These are phyloP conservation scores for Candida endomychidarum DNA, from an alignment of 805 yeast species.

Conservation along the genomic window DNA sequence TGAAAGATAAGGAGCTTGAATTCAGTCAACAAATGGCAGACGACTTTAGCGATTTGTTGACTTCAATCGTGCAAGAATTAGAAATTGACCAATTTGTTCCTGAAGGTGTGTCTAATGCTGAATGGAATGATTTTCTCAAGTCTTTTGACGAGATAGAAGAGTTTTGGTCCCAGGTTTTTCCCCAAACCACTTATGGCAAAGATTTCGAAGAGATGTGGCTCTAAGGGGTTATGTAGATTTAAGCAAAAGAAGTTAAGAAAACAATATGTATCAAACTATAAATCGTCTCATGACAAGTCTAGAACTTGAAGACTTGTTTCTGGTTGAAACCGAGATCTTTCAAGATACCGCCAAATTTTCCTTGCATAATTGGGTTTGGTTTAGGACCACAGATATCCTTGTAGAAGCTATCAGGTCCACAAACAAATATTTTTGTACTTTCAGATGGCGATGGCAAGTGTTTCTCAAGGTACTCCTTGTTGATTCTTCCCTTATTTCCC, in stretches of 20 bases:
- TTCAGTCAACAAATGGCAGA: neutral
- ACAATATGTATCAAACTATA: no score
- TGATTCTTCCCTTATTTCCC: slow-evolving; percentile 75
- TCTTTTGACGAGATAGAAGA: slow-evolving; percentile 1
- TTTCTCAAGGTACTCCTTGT: slow-evolving; percentile 65
- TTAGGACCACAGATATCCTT: slow-evolving; percentile 84
- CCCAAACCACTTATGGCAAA: neutral
- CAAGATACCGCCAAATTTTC: slow-evolving; percentile 85
- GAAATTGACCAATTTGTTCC: neutral
- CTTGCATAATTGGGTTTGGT: slow-evolving; percentile 87
- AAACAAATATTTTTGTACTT: slow-evolving; percentile 71
- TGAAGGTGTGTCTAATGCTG: neutral
- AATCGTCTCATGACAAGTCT: no score
- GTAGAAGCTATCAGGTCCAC: slow-evolving; percentile 95
- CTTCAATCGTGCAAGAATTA: neutral
- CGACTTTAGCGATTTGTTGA: neutral
- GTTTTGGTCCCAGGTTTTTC: slow-evolving; percentile 2
- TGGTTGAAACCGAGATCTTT: slow-evolving; percentile 84
- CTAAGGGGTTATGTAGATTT: neutral
- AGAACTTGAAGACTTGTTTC: slow-evolving; percentile 88
- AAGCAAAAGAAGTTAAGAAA: neutral
- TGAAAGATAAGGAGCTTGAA: neutral
- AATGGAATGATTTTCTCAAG: neutral
- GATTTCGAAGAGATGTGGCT: neutral
- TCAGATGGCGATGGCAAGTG: slow-evolving; percentile 66